Conservation (phyloP, 805 yeast genomes). For the Wickerhamia fluorescens region DNA sequence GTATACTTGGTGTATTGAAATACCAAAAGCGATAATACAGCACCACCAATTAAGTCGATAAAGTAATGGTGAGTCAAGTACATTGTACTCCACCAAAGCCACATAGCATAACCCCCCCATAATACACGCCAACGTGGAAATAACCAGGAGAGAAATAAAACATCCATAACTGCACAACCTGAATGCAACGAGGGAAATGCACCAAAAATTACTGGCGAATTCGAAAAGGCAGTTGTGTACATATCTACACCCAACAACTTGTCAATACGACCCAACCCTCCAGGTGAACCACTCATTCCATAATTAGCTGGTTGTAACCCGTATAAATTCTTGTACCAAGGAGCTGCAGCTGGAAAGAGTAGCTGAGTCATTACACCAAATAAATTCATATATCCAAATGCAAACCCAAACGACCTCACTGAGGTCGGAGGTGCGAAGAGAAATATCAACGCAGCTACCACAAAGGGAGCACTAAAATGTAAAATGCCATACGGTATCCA, state of each 20-base stretch:
- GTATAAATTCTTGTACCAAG: conserved; percentile 86
- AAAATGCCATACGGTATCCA: conserved; percentile 93
- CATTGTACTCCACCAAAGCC: conserved; percentile 99
- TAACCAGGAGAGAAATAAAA: conserved; percentile 72
- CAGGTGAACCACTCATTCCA: conserved; percentile 89
- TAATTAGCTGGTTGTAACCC: conserved; percentile 89
- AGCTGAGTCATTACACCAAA: conserved; percentile 79
- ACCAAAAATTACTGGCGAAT: conserved; percentile 91
- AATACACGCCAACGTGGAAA: conserved; percentile 66
- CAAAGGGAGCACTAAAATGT: conserved; percentile 87
- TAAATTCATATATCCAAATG: conserved; percentile 92
- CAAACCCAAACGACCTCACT: conserved; percentile 77
- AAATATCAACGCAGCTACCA: conserved; percentile 71
- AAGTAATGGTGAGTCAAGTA: conserved; percentile 95
- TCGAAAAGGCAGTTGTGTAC: conserved; percentile 75
- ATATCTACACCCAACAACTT: conserved; percentile 67
- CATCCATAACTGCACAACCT: conserved; percentile 92
- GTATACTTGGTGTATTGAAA: conserved; percentile 64
- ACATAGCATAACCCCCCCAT: conserved; percentile 72
- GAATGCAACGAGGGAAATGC: conserved; percentile 84
- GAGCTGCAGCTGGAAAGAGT: conserved; percentile 90
- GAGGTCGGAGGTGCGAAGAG: conserved; percentile 89
- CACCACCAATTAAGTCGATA: conserved; percentile 90
- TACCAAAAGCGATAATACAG: conserved; percentile 65
- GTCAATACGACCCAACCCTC: conserved; percentile 89